phyloP scores from a whole-genome alignment of 495 filamentous ascomycete species.

The Glutinoglossum americanum region DNA sequence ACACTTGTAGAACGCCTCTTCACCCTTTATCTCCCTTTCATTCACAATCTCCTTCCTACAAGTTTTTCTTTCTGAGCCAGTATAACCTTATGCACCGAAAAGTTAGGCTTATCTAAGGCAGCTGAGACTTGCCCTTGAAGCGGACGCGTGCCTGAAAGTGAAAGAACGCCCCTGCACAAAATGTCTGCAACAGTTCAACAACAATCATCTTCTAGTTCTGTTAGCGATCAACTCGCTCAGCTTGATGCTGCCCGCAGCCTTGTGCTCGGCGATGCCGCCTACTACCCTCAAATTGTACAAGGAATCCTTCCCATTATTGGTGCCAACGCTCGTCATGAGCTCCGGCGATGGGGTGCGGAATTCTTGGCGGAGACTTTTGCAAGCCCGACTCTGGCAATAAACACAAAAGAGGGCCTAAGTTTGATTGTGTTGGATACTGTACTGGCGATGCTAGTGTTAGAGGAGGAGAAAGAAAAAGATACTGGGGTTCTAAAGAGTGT shows the following conservation, averaged over 20 bases:
- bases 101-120: not conserved
- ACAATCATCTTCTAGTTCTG: conserved; percentile 10
- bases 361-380: conserved; percentile 94
- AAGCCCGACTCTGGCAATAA: conserved; percentile 46
- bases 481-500: conserved; percentile 53
- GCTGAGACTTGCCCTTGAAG: not conserved
- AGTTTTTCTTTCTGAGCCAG: not conserved
- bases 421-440: conserved; percentile 52
- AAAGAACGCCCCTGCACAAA: not conserved
- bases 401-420: conserved; percentile 57
- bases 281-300: conserved; percentile 78
- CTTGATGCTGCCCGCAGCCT: conserved; percentile 73
- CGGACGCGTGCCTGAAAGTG: not conserved
- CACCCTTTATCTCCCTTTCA: not conserved
- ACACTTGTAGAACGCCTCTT: not conserved
- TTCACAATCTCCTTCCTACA: not conserved
- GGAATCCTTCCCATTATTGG: conserved; percentile 78
- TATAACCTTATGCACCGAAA: not conserved
- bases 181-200: conserved; percentile 2
- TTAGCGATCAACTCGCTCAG: conserved; percentile 51
- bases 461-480: conserved; percentile 50
- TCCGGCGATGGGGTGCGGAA: conserved; percentile 87
- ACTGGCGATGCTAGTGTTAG: conserved; percentile 46
- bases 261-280: conserved; percentile 56
- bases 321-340: conserved; percentile 45